A percentile compares a stretch with the other conserved stretches of the same genome.
phyloP scores from a whole-genome alignment of 2,329 filamentous ascomycete genomes.

The Pestalotiopsis sp. region DNA sequence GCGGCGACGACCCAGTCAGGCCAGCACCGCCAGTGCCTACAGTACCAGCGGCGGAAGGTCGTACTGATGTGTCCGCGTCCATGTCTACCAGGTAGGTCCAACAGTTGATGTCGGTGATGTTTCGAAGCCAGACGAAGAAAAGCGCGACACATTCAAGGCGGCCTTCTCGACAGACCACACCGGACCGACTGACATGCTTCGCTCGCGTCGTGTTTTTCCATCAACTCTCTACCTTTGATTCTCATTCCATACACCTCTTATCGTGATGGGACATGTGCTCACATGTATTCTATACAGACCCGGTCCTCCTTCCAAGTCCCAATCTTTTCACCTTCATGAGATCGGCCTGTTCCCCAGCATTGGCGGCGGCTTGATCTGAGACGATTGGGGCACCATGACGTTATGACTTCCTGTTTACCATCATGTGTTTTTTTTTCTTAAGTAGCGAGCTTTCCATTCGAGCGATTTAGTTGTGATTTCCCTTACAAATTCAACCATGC shows the following conservation, averaged over 20 bases:
- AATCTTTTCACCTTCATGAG: slow-evolving; percentile 4
- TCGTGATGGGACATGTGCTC: not conserved
- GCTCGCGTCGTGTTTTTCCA: not conserved
- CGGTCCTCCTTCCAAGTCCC: not conserved
- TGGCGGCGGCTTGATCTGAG: not conserved
- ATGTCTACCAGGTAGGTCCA: not conserved
- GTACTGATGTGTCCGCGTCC: not conserved
- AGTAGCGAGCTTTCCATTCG: not conserved
- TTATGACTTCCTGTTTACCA: not conserved
- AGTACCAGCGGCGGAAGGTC: not conserved
- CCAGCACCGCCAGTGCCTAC: not conserved
- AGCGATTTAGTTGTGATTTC: not conserved
- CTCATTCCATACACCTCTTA: not conserved
- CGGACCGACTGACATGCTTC: not conserved
- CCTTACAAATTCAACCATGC: not conserved
- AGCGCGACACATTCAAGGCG: not conserved
- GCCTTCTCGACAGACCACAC: not conserved
- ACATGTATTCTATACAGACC: not conserved
- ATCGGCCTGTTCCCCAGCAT: slow-evolving; percentile 3
- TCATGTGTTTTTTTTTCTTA: not conserved
- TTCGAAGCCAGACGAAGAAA: not conserved
- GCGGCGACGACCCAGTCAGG: not conserved
- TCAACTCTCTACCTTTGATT: not conserved
- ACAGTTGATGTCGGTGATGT: not conserved
- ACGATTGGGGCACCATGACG: not conserved